Base-by-base conservation (phyloP, 805 yeast species). In the Candida maltosa region DNA sequence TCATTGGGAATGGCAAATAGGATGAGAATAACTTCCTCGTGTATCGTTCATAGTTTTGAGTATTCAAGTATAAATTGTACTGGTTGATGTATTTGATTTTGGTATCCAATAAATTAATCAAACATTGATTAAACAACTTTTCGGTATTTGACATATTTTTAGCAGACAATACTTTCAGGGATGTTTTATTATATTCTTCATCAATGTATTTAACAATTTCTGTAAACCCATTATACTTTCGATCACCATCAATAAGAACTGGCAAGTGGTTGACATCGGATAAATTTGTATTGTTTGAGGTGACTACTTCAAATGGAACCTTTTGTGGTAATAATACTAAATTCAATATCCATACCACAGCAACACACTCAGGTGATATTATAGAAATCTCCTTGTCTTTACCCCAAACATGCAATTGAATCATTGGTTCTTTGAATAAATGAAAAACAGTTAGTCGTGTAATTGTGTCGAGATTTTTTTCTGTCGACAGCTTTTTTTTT, bases 1-100 rank as follows among this genome's bases (percentile, higher is more conserved):
- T 85, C 74, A 81, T 70, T 7, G 89, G 91, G 60, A 83, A 83
- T 5, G 85, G 82, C 14, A 82, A 55, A 37, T 75, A 69, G 4
- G 60, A 46, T 29, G 67, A 61, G 50, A 80, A 80, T 12, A 72
- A 47, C 16, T 72, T 71, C 41, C 86, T 65, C 4, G 87, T 75
- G 45, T 70, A 79, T 9, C 62, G 52, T 39, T 76, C 83, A 54
- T 81, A 83, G 52, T 83, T 83, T 12, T 54, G 58, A 18, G 70
- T 65, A 46, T 78, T 74, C 30, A 80, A 56, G 45, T 73, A 81
- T 23, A 78, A 54, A 33, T 76, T 75, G 51, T 80, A 82, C 37
- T 70, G 71, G 24, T 80, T 74, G 27, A 80, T 58, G n/a, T 58
- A 51, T 9, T 62, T 57, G 23, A 80, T 42, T 16, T 71, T 68